Conservation (phyloP, 257 asterid genomes). For the Lithospermum erythrorhizon region DNA sequence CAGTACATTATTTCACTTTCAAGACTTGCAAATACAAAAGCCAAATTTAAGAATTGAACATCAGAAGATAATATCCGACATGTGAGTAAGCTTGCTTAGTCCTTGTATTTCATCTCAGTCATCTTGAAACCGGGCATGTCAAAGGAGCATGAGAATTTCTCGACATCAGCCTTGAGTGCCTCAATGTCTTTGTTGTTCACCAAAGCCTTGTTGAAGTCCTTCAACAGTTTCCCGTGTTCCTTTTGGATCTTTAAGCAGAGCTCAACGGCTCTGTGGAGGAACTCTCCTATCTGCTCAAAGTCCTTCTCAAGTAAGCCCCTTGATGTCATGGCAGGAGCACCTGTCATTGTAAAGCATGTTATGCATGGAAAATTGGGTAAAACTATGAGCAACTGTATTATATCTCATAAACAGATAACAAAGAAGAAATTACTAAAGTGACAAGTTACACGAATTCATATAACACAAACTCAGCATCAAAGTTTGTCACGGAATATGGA, state of each 20-base stretch:
- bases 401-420: too few relatives aligned
- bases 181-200: slow-evolving; percentile 83
- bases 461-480: too few relatives aligned
- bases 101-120: slow-evolving; percentile 88
- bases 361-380: too few relatives aligned
- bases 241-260: slow-evolving; percentile 78
- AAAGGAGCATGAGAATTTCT: slow-evolving; percentile 65
- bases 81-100: slow-evolving; percentile 17
- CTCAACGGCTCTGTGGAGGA: slow-evolving; percentile 79
- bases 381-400: too few relatives aligned
- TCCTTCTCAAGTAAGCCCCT: slow-evolving; percentile 93
- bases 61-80: not conserved
- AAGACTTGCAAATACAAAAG: not conserved
- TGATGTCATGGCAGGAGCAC: slow-evolving; percentile 97
- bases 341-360: slow-evolving; percentile 21
- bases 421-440: too few relatives aligned
- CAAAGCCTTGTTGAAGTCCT: slow-evolving; percentile 92
- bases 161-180: slow-evolving; percentile 83
- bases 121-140: slow-evolving; percentile 93
- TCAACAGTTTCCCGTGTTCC: slow-evolving; percentile 78
- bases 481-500: too few relatives aligned
- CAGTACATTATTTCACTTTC: too few relatives aligned
- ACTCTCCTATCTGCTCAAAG: slow-evolving; percentile 90
- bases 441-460: too few relatives aligned
- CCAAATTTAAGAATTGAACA: not conserved